Conservation (phyloP, 2,329 filamentous ascomycete genomes). For the Arthrobotrys entomopaga region DNA sequence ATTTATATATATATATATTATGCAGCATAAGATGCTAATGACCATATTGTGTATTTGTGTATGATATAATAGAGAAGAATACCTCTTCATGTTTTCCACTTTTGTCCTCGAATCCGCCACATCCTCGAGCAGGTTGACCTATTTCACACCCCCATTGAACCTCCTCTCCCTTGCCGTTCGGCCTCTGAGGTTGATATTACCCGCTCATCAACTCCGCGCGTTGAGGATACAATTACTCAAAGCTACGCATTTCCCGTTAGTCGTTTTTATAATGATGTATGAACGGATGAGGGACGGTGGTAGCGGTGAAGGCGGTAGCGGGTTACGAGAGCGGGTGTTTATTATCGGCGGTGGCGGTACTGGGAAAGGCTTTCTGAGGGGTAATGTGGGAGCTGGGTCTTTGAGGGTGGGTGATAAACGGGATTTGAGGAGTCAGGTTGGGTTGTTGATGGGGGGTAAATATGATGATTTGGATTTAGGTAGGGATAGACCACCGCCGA, state of each 20-base stretch:
- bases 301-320: neutral
- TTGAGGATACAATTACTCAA: conserved; percentile 58
- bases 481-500: conserved; percentile 23
- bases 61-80: conserved; percentile 72
- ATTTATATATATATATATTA: conserved; percentile 63
- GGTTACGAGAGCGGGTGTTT: conserved; percentile 32
- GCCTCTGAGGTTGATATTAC: conserved; percentile 75
- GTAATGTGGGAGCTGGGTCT: conserved; percentile 13
- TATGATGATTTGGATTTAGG: conserved; percentile 14
- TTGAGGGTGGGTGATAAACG: conserved; percentile 19
- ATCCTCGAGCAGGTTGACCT: conserved; percentile 72
- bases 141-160: conserved; percentile 78
- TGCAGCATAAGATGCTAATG: too few species aligned
- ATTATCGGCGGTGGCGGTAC: conserved; percentile 23
- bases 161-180: conserved; percentile 77
- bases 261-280: conserved; percentile 48
- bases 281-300: conserved; percentile 24
- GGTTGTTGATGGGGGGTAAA: conserved; percentile 33
- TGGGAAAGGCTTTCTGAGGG: conserved; percentile 21
- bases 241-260: conserved; percentile 59
- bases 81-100: conserved; percentile 69
- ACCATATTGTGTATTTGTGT: too few species aligned
- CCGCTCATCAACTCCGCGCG: conserved; percentile 71
- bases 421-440: conserved; percentile 34
- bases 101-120: conserved; percentile 73